Evolutionary conservation across 2,329 filamentous ascomycete genomes (phyloP).

Genomic region (Xylaria sp.): DNA sequence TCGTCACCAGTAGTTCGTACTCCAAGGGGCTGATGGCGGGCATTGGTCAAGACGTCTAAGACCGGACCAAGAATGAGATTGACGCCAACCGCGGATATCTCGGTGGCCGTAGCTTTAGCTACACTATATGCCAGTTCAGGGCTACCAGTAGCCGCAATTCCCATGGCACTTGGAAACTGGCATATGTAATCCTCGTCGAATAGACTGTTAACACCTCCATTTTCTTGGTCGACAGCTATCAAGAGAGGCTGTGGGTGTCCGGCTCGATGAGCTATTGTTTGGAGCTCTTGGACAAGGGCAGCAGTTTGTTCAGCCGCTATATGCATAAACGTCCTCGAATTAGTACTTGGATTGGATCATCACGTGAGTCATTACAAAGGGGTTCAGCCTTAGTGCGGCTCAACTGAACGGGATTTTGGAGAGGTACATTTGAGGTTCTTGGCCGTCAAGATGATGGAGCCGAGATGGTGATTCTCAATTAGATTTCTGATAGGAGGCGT

Average conservation of each 20-base stretch:
- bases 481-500: constrained; percentile 83
- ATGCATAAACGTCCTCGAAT: constrained; percentile 55
- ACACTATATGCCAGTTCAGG: constrained; percentile 87
- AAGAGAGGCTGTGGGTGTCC: constrained; percentile 89
- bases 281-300: constrained; percentile 86
- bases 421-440: constrained; percentile 82
- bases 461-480: constrained; percentile 86
- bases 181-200: constrained; percentile 96
- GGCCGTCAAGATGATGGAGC: constrained; percentile 84
- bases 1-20: constrained; percentile 92
- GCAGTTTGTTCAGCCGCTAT: constrained; percentile 91
- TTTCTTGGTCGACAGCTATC: constrained; percentile 95
- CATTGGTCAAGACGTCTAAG: constrained; percentile 92
- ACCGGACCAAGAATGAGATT: constrained; percentile 96
- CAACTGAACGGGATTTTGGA: constrained; percentile 19
- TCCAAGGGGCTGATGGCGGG: constrained; percentile 87
- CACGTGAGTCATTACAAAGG: constrained; percentile 26
- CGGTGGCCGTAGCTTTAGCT: constrained; percentile 91
- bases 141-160: constrained; percentile 89
- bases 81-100: constrained; percentile 90
- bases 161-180: constrained; percentile 97
- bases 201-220: constrained; percentile 96
- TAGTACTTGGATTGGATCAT: constrained; percentile 47
- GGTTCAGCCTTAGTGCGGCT: constrained; percentile 27
- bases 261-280: constrained; percentile 89